phyloP scores from a whole-genome alignment of 2,329 filamentous ascomycete genomes.

The Trichoderma brevicompactum region DNA sequence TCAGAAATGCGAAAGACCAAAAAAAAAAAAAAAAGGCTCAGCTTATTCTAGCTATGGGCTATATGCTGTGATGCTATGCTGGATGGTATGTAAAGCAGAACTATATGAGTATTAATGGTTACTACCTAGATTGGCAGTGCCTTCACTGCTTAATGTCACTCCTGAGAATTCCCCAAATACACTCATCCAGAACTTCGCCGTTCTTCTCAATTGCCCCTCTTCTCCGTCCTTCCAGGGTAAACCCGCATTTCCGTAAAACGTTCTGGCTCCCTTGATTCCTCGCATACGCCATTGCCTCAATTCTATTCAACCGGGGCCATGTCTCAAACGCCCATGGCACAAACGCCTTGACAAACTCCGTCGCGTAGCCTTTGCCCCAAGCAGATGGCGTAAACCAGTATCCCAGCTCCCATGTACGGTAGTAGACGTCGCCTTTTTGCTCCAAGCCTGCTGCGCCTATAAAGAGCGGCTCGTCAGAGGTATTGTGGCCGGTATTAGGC shows the following conservation, averaged over 20 bases:
- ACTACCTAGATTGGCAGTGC: too few relatives aligned
- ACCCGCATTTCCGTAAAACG: constrained; percentile 7
- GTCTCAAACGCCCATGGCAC: constrained; percentile 50
- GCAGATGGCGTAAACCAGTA: constrained; percentile 51
- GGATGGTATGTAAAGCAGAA: background rate
- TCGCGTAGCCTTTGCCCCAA: constrained; percentile 53
- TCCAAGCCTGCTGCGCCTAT: constrained; percentile 50
- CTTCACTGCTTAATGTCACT: constrained; percentile 12
- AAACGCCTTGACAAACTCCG: constrained; percentile 46
- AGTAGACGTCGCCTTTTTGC: constrained; percentile 44
- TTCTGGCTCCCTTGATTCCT: constrained; percentile 7
- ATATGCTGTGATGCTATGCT: too few relatives aligned
- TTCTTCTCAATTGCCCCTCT: constrained; percentile 23
- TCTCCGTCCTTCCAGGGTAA: constrained; percentile 7
- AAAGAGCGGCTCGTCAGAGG: constrained; percentile 35
- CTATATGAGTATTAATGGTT: too few relatives aligned
- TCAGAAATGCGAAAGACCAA: too few relatives aligned
- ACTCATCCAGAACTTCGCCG: constrained; percentile 20
- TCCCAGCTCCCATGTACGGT: constrained; percentile 52
- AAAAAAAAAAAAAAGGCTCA: too few relatives aligned
- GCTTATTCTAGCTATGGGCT: too few relatives aligned
- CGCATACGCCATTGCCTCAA: constrained; percentile 17
- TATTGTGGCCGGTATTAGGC: constrained; percentile 36
- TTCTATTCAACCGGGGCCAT: constrained; percentile 44
- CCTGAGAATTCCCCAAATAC: background rate